Evolutionary conservation across 1,284 basidiomycete genomes (phyloP).

Genomic region (Pholiota adiposa): DNA sequence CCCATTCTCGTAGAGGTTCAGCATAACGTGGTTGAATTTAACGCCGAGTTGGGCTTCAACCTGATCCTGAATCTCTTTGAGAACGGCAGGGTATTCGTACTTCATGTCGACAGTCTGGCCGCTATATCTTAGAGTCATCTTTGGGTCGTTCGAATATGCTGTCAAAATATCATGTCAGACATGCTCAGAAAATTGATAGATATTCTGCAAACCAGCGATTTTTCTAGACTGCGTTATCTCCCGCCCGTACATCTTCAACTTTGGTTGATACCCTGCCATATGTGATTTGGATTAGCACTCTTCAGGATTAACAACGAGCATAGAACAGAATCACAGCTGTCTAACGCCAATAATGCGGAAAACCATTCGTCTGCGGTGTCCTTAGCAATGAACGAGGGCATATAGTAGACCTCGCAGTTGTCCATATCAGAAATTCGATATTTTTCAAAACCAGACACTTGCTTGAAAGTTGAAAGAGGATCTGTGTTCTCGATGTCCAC

Average conservation of each 20-base stretch:
- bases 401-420: slow-evolving; percentile 30
- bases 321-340: slow-evolving; percentile 21
- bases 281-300: not conserved
- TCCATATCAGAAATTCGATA: slow-evolving; percentile 25
- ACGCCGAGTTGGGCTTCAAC: slow-evolving; percentile 31
- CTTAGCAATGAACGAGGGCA: slow-evolving; percentile 25
- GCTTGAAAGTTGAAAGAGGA: not conserved
- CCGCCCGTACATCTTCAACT: slow-evolving; percentile 29
- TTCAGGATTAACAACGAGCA: too few relatives aligned
- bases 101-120: slow-evolving; percentile 31
- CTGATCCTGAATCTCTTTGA: slow-evolving; percentile 30
- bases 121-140: slow-evolving; percentile 31
- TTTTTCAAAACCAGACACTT: slow-evolving; percentile 16
- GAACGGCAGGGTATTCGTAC: slow-evolving; percentile 30
- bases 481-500: not conserved
- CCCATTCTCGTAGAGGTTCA: slow-evolving; percentile 33
- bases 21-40: slow-evolving; percentile 33
- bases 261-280: slow-evolving; percentile 30
- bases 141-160: slow-evolving; percentile 32
- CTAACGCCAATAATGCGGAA: slow-evolving; percentile 18
- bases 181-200: not conserved
- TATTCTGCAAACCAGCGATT: slow-evolving; percentile 26
- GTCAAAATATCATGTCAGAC: not conserved
- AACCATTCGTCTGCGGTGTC: slow-evolving; percentile 26
- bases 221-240: slow-evolving; percentile 30